phyloP scores from a whole-genome alignment of 352 stramenopile species.

The Pythium grandisporangium region DNA sequence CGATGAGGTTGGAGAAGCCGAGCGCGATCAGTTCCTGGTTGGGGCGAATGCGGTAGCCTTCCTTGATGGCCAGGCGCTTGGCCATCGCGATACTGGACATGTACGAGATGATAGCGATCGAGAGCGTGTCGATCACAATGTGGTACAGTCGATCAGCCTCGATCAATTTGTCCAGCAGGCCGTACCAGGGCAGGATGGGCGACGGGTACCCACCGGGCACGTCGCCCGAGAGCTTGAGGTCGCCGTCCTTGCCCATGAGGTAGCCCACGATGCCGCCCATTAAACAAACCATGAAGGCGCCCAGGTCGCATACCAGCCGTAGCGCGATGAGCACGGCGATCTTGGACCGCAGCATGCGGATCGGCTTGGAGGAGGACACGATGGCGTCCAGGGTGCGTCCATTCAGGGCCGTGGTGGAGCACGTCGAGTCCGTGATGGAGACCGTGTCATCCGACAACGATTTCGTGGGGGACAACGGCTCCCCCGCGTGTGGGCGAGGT shows the following conservation, averaged over 20 bases:
- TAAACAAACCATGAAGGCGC: conserved; percentile 63
- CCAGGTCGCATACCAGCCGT: conserved; percentile 40
- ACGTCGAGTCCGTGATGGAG: conserved; percentile 29
- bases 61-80: conserved; percentile 73
- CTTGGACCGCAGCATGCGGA: conserved; percentile 36
- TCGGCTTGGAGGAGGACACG: conserved; percentile 19
- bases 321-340: conserved; percentile 30
- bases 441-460: conserved; percentile 19
- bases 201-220: conserved; percentile 66
- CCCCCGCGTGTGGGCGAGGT: conserved; percentile 7
- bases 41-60: conserved; percentile 57
- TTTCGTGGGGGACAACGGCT: conserved; percentile 40
- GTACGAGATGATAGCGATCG: conserved; percentile 84
- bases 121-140: conserved; percentile 59
- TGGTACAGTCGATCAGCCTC: conserved; percentile 35
- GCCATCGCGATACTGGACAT: conserved; percentile 87
- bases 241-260: conserved; percentile 23
- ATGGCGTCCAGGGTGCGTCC: conserved; percentile 19
- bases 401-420: conserved; percentile 39
- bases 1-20: conserved; percentile 79
- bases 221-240: conserved; percentile 57
- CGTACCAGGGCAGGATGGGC: conserved; percentile 41
- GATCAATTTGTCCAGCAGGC: conserved; percentile 28
- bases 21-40: conserved; percentile 85
- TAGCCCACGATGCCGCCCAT: conserved; percentile 49